Evolutionary conservation across 371 early-diverging fungal species (phyloP).

Genomic region (Mucor saturninus): DNA sequence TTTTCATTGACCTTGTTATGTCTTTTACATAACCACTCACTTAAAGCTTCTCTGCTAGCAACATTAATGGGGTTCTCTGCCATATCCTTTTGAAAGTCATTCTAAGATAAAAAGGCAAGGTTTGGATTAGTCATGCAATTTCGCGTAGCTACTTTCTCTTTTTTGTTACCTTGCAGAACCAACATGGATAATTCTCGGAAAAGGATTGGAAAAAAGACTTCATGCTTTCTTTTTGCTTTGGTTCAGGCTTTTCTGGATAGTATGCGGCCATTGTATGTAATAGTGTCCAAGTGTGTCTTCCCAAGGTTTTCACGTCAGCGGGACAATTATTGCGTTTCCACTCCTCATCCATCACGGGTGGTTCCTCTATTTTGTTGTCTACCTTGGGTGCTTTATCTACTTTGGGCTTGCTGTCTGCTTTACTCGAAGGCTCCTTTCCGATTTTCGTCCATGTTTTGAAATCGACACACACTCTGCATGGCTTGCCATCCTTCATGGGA

Average conservation of each 20-base stretch:
- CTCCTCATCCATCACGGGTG: slow-evolving; percentile 24
- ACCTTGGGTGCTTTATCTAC: background rate
- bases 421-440: slow-evolving; percentile 28
- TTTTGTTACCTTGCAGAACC: slow-evolving; percentile 75
- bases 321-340: slow-evolving; percentile 78
- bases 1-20: slow-evolving; percentile 98
- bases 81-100: slow-evolving; percentile 80
- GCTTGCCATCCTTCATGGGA: slow-evolving; percentile 65
- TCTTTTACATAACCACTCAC: slow-evolving; percentile 92
- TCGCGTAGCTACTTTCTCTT: background rate
- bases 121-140: background rate
- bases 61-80: slow-evolving; percentile 85
- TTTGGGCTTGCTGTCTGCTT: background rate
- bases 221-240: slow-evolving; percentile 74
- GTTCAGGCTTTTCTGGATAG: slow-evolving; percentile 87
- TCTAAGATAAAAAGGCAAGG: slow-evolving; percentile 23
- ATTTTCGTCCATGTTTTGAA: slow-evolving; percentile 69
- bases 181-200: slow-evolving; percentile 93
- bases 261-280: slow-evolving; percentile 98
- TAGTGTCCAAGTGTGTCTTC: slow-evolving; percentile 95
- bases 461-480: slow-evolving; percentile 78
- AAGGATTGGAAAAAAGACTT: slow-evolving; percentile 72
- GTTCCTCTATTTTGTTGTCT: too few species aligned
- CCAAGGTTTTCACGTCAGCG: slow-evolving; percentile 87
- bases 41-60: slow-evolving; percentile 69